Evolutionary conservation across 2,329 filamentous ascomycete species (phyloP), one percentile per base, ranked within the genome.

Genomic region (Beauveria australis): DNA sequence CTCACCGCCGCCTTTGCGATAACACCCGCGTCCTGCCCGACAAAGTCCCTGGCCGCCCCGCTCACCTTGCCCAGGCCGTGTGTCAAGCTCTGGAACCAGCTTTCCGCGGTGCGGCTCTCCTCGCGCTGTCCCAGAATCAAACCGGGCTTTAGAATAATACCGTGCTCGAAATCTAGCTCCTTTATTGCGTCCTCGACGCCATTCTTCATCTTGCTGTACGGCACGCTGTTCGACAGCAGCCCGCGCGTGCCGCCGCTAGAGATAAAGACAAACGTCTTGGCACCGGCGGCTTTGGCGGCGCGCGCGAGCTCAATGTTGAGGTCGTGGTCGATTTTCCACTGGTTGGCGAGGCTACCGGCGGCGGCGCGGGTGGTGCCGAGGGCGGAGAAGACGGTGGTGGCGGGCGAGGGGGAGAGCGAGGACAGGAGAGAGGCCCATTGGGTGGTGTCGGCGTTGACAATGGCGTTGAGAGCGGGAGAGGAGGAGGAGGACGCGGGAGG

Each of bases 321-420:
- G 69, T 94, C 91, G 70, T 92, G 84, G 76, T 97, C 93, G 65
- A 97, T 89, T 70, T 89, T 89, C 76, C 91, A 89, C 75, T 97
- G 93, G 63, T 87, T 85, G 30, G 85, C 87, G 65, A 96, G 76
- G 61, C 88, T 80, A 63, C 92, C 92, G 0, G 91, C 92, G 14
- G 81, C 79, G 0, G 79, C 88, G 53, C 86, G 84, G 0, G 92
- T 97, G 2, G 91, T 96, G 61, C 88, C 93, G 1, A 97, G 81
- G 1, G 84, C 84, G 2, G 89, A 92, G 75, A 93, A 85, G 76
- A 94, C 87, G 65, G 89, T 77, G 1, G 78, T 77, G 1, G 78
- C 71, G 0, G 89, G 86, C 0, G 78, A 64, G 0, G 86, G 82
- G 0, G 75, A 69, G 51, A 89, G 74, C 40, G 77, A 73, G 7